phyloP scores from a whole-genome alignment of 1,284 basidiomycete species.

The Marasmius oreades region DNA sequence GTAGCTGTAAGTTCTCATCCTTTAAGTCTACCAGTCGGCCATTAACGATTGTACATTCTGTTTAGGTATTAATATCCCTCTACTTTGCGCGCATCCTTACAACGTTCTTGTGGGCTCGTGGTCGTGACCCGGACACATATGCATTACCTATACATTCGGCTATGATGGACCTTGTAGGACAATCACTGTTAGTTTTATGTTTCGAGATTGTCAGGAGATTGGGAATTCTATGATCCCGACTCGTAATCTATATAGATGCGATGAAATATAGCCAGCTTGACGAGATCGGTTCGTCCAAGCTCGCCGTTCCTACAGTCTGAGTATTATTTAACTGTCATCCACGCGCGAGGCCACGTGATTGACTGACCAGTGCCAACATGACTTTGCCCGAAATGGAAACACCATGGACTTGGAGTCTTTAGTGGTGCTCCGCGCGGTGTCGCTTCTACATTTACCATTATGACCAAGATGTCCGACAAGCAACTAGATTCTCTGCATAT shows the following conservation, averaged over 20 bases:
- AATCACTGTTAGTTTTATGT: slow-evolving; percentile 75
- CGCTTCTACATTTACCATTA: not conserved
- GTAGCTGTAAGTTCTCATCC: slow-evolving; percentile 54
- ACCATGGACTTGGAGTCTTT: no score
- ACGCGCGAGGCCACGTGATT: no score
- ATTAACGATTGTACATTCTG: not conserved
- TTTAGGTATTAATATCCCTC: slow-evolving; percentile 71
- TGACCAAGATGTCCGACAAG: not conserved
- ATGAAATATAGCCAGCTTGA: no score
- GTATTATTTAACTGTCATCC: no score
- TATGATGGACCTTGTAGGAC: slow-evolving; percentile 88
- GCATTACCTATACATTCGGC: slow-evolving; percentile 91
- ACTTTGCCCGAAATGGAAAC: no score
- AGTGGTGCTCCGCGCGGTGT: no score
- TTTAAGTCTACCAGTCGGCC: not conserved
- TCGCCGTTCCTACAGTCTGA: no score
- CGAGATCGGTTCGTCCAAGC: no score
- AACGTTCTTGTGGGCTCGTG: slow-evolving; percentile 75
- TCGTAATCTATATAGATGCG: no score
- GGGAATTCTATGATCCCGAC: not conserved
- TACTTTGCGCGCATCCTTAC: slow-evolving; percentile 69
- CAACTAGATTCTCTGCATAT: not conserved
- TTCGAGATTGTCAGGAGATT: slow-evolving; percentile 53
- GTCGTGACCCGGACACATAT: slow-evolving; percentile 91
- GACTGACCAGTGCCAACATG: no score